Conservation (phyloP, 1,284 basidiomycete genomes). For the Ustilago esculenta region DNA sequence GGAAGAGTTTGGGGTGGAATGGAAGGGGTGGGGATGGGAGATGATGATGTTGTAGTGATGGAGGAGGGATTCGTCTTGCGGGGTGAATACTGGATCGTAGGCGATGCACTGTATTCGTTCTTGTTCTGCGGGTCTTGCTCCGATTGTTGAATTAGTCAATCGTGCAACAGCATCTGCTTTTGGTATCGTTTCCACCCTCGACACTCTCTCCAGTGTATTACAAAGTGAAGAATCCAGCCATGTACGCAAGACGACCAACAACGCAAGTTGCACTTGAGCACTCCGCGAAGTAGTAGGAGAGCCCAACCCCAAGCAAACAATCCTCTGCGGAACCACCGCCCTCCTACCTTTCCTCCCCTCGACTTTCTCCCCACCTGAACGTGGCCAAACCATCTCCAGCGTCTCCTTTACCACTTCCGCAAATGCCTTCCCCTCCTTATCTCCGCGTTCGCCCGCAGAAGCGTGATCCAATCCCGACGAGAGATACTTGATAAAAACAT, state of each 20-base stretch:
- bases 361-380: too few relatives aligned
- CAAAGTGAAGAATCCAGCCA: too few relatives aligned
- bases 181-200: too few relatives aligned
- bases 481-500: slow-evolving; percentile 14
- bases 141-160: too few relatives aligned
- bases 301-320: slow-evolving; percentile 33
- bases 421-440: background rate
- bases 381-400: too few relatives aligned
- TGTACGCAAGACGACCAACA: slow-evolving; percentile 16
- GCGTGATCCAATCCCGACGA: background rate
- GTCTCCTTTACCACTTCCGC: too few relatives aligned
- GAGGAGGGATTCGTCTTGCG: background rate
- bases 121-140: background rate
- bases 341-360: too few relatives aligned
- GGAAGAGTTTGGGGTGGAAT: too few relatives aligned
- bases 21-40: background rate
- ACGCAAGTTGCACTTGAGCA: slow-evolving; percentile 38
- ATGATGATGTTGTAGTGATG: too few relatives aligned
- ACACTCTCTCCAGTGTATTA: too few relatives aligned
- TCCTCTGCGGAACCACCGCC: slow-evolving; percentile 4
- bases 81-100: slow-evolving; percentile 34
- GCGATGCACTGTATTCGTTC: slow-evolving; percentile 11
- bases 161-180: too few relatives aligned
- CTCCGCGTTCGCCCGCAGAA: background rate
- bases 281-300: slow-evolving; percentile 6